Percentiles rank a stretch among this genome's conserved stretches.
These are phyloP conservation scores for Paulownia fortunei DNA, from an alignment of 257 asterid genomes.

Conservation along the genomic window DNA sequence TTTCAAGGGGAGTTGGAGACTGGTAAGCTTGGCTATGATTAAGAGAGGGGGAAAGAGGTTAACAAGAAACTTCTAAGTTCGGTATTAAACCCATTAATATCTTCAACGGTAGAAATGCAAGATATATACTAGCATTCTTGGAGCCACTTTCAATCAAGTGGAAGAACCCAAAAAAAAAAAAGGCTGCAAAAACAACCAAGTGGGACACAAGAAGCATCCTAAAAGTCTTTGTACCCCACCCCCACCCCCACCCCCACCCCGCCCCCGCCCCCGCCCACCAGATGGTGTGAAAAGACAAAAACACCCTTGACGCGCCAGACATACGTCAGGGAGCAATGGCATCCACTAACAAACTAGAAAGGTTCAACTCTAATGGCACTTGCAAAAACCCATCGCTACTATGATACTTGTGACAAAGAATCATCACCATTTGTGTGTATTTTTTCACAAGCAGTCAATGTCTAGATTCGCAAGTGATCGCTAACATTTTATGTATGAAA, in stretches of 20 bases:
- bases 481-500: background rate
- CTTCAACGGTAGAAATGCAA: too few relatives aligned
- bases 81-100: too few relatives aligned
- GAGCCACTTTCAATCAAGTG: background rate
- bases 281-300: slow-evolving; percentile 22
- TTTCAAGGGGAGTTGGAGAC: background rate
- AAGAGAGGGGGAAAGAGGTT: too few relatives aligned
- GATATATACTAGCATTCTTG: background rate
- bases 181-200: slow-evolving; percentile 17
- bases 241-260: slow-evolving; percentile 4
- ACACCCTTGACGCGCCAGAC: background rate
- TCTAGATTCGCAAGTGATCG: background rate
- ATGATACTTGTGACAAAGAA: background rate
- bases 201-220: slow-evolving; percentile 34
- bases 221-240: background rate
- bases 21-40: background rate
- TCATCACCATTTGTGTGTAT: background rate
- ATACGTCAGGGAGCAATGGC: background rate
- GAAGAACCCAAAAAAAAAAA: background rate
- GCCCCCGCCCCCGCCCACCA: background rate
- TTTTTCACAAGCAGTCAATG: background rate
- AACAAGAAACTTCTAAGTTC: too few relatives aligned
- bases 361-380: background rate
- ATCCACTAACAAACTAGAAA: background rate
- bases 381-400: background rate